phyloP scores from a whole-genome alignment of 495 filamentous ascomycete genomes.

The Schizothecium vesticola region DNA sequence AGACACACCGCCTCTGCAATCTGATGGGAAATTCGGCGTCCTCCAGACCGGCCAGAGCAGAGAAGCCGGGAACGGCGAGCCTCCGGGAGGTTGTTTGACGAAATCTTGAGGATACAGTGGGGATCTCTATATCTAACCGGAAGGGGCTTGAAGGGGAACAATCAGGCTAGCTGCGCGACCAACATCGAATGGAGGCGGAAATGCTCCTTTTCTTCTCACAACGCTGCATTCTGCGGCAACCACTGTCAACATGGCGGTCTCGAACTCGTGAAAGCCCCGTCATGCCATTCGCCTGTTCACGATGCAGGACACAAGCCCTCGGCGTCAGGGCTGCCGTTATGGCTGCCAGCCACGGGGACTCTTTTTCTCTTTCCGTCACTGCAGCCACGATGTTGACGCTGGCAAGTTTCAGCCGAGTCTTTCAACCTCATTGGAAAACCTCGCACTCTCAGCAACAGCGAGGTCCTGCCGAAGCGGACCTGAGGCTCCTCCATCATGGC shows the following conservation, averaged over 20 bases:
- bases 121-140: background rate
- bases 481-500: background rate
- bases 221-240: background rate
- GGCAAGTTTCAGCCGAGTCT: background rate
- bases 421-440: background rate
- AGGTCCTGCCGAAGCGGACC: background rate
- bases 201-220: background rate
- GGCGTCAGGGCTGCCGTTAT: constrained; percentile 1
- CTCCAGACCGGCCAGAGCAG: background rate
- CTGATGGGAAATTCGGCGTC: background rate
- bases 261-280: background rate
- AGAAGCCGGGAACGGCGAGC: background rate
- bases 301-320: background rate
- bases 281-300: constrained; percentile 1
- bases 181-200: background rate
- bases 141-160: background rate
- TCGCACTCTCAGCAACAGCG: background rate
- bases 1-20: background rate
- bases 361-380: background rate
- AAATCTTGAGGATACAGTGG: background rate
- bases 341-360: background rate
- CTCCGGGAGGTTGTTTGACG: background rate
- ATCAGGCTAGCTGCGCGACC: background rate
- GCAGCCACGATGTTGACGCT: background rate
- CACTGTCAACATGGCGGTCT: background rate